Evolutionary conservation across 2,329 filamentous ascomycete species (phyloP), one percentile per base, ranked within the genome.

Genomic region (Aspergillus pseudoglaucus): DNA sequence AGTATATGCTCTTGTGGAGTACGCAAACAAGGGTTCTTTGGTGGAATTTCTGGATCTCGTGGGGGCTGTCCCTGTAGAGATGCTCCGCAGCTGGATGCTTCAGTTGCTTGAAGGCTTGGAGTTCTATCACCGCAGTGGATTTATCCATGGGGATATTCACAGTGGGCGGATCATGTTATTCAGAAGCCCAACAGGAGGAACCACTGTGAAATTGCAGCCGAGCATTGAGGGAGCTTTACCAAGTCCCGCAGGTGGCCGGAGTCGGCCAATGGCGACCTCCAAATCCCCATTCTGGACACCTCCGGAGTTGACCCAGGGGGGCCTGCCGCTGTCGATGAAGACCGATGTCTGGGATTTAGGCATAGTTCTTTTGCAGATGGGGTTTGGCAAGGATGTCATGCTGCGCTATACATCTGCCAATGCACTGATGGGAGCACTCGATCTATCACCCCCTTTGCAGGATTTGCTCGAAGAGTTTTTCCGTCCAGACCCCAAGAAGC

Each of bases 301-400:
- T 1, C 87, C 90, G 1, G 90, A 95, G 67, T 77, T 90, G 42
- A 77, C 75, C 1, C 80, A 78, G 50, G 84, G 79, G 23, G 77
- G 77, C 25, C 75, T 62, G 30, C 62, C 66, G 33, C 65, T 66
- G 45, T 85, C 65, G 76, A 85, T 70, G 59, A 95, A 95, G 65
- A 88, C 89, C 0, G 93, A 97, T 64, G 81, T 97, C 7, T 98
- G 93, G 93, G 88, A 96, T 56, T 83, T 98, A 59, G 93, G 93
- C 4, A 82, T 96, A 25, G 80, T 96, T 4, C 87, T 96, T 58
- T 69, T 95, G 35, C 91, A 98, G 65, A 96, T 97, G 89, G 80
- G 93, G 3, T 91, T 96, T 64, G 93, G 93, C 2, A 75, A 89
- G 30, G 82, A 89, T 55, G 80, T 89, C 6, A 75, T 86, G 15